Evolutionary conservation across 225 moss, liverwort and hornwort species (phyloP).

Genomic region (Neckera pumila): DNA sequence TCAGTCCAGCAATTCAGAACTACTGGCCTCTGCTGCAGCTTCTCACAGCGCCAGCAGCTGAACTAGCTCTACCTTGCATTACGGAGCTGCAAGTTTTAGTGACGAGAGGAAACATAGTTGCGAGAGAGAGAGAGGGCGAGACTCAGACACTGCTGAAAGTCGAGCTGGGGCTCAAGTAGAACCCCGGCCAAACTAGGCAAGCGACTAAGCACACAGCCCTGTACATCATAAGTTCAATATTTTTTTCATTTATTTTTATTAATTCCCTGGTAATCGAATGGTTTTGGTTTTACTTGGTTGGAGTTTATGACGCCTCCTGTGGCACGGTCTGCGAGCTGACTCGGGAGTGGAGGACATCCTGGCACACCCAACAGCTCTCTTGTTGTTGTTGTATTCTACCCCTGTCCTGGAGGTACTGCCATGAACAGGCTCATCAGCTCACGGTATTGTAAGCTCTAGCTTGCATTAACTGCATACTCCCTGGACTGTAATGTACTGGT

Average conservation of each 20-base stretch:
- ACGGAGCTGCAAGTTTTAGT: not conserved
- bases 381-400: not conserved
- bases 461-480: not conserved
- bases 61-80: not conserved
- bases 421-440: not conserved
- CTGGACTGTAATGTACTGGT: not conserved
- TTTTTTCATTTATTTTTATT: not conserved
- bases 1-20: not conserved
- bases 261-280: not conserved
- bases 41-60: not conserved
- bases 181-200: not conserved
- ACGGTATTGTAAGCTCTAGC: not conserved
- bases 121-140: not conserved
- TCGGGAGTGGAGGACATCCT: slow-evolving; percentile 5
- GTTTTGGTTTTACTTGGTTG: not conserved
- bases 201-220: not conserved
- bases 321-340: not conserved
- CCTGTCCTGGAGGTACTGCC: not conserved
- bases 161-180: not conserved
- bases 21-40: not conserved
- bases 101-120: not conserved
- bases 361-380: slow-evolving; percentile 16
- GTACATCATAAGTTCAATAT: not conserved
- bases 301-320: slow-evolving; percentile 1
- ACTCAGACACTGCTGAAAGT: not conserved